Evolutionary conservation across 768 basidiomycete species (phyloP).

Genomic region (Gloeostereum incarnatum): DNA sequence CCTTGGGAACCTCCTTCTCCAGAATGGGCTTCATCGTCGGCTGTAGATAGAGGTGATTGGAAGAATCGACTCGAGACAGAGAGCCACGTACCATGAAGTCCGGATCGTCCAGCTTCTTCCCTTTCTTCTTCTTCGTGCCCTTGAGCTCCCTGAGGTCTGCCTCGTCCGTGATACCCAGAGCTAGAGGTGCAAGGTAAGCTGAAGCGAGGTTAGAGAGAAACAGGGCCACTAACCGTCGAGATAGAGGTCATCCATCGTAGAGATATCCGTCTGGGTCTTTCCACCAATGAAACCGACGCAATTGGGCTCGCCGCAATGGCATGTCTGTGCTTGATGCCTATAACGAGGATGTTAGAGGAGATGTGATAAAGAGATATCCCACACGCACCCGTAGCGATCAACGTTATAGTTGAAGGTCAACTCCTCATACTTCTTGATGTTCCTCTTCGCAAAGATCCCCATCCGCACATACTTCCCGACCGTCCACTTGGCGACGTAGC

Average conservation of each 20-base stretch:
- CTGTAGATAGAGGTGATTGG: slow-evolving; percentile 24
- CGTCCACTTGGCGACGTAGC: slow-evolving; percentile 98
- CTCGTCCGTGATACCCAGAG: slow-evolving; percentile 91
- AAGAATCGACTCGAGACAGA: slow-evolving; percentile 1
- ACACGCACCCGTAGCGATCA: slow-evolving; percentile 89
- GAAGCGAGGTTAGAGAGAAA: not conserved
- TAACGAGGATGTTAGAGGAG: not conserved
- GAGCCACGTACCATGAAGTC: slow-evolving; percentile 66
- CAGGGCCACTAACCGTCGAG: slow-evolving; percentile 60
- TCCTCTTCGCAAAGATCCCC: slow-evolving; percentile 93
- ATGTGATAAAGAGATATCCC: slow-evolving; percentile 1
- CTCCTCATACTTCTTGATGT: slow-evolving; percentile 74
- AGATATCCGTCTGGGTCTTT: slow-evolving; percentile 96
- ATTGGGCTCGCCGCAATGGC: slow-evolving; percentile 92
- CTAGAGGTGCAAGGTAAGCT: slow-evolving; percentile 26
- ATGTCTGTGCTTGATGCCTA: slow-evolving; percentile 90
- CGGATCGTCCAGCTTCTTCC: slow-evolving; percentile 84
- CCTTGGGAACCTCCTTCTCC: slow-evolving; percentile 79
- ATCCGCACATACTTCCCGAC: slow-evolving; percentile 84
- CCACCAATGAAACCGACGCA: slow-evolving; percentile 96
- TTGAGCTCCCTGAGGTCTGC: slow-evolving; percentile 77
- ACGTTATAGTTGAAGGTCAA: slow-evolving; percentile 99
- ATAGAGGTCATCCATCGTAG: slow-evolving; percentile 89
- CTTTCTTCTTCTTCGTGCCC: slow-evolving; percentile 81
- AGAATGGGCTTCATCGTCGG: slow-evolving; percentile 69